A percentile compares a stretch with the other conserved stretches of the same genome.
Conservation (phyloP, 306 rosid species). For the Trifolium dubium region DNA sequence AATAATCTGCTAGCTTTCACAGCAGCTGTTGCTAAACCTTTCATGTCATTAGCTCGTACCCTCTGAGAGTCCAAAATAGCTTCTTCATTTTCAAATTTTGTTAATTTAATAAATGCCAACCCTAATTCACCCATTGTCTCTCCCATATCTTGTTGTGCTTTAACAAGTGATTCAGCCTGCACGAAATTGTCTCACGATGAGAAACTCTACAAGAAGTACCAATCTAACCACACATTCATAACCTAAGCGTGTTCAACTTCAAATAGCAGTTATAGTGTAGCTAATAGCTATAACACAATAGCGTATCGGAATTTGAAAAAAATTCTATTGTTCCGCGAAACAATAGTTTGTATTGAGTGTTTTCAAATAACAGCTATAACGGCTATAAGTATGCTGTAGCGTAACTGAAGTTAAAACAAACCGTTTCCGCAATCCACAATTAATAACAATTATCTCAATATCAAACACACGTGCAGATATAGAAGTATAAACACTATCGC, state of each 20-base stretch:
- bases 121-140: conserved; percentile 95
- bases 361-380: too few relatives aligned
- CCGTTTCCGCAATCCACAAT: too few relatives aligned
- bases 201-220: conserved; percentile 7
- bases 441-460: too few relatives aligned
- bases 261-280: too few relatives aligned
- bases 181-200: conserved; percentile 34
- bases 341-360: too few relatives aligned
- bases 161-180: conserved; percentile 95
- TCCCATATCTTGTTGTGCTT: conserved; percentile 95
- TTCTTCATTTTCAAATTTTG: conserved; percentile 90
- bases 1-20: conserved; percentile 92
- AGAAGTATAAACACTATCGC: conserved; percentile 9
- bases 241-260: too few relatives aligned
- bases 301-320: too few relatives aligned
- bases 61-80: conserved; percentile 70
- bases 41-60: conserved; percentile 78
- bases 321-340: too few relatives aligned
- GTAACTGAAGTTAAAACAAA: too few relatives aligned
- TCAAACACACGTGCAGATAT: too few relatives aligned
- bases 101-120: conserved; percentile 76
- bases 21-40: conserved; percentile 86
- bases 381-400: too few relatives aligned
- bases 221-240: conserved; percentile 16
- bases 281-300: too few relatives aligned